A percentile compares a stretch with the other conserved stretches of the same genome.
Evolutionary conservation across 805 yeast species (phyloP).

Genomic region (Kodamaea kaohsiungensis): DNA sequence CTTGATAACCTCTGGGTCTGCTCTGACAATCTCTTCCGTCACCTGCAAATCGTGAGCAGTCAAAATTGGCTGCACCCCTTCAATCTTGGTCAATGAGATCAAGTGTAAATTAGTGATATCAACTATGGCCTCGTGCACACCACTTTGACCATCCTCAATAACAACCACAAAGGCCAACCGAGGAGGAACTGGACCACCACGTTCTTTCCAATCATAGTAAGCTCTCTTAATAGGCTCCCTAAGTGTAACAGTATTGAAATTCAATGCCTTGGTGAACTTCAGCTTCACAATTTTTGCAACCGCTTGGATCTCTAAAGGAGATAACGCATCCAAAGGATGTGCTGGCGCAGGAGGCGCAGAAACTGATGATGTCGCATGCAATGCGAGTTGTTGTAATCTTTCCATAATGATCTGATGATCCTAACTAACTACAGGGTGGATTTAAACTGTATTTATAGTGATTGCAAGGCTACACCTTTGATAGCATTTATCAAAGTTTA

Average conservation of each 20-base stretch:
- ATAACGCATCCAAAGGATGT: constrained; percentile 74
- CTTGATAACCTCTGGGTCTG: constrained; percentile 69
- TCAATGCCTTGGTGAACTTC: constrained; percentile 43
- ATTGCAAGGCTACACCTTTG: background rate
- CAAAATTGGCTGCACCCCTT: constrained; percentile 73
- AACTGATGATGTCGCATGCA: constrained; percentile 58
- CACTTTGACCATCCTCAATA: constrained; percentile 56
- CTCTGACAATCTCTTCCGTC: constrained; percentile 66
- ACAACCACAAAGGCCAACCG: constrained; percentile 68
- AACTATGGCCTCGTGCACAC: constrained; percentile 71
- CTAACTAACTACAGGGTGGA: background rate
- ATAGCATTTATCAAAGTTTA: background rate
- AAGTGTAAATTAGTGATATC: constrained; percentile 53
- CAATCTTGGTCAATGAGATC: constrained; percentile 47
- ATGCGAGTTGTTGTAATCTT: constrained; percentile 63
- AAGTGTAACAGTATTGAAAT: constrained; percentile 69
- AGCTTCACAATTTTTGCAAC: constrained; percentile 54
- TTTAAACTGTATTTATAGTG: constrained; percentile 1
- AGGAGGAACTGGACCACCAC: constrained; percentile 61
- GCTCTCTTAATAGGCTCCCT: constrained; percentile 69
- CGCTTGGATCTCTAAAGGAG: constrained; percentile 60
- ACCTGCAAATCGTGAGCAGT: constrained; percentile 65
- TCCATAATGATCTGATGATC: constrained; percentile 43
- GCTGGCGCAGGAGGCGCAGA: constrained; percentile 56
- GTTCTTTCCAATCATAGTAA: constrained; percentile 65